phyloP scores from a whole-genome alignment of 352 stramenopile genomes.

The Phytophthora nicotianae region DNA sequence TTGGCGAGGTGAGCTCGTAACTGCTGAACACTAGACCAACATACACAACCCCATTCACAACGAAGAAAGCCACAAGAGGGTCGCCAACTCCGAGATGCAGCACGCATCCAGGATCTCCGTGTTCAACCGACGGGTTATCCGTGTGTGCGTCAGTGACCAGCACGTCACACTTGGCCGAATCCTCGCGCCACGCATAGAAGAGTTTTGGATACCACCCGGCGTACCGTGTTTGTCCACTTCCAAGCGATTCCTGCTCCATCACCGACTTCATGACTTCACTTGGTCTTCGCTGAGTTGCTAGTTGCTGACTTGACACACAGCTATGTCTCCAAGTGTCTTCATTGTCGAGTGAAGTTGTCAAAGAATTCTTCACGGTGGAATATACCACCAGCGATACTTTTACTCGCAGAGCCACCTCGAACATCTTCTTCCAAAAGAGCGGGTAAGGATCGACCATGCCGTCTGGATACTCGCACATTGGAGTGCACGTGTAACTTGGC shows the following conservation, averaged over 20 bases:
- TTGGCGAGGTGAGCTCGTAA: constrained; percentile 17
- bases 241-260: constrained; percentile 17
- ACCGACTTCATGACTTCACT: constrained; percentile 27
- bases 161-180: constrained; percentile 19
- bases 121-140: not conserved
- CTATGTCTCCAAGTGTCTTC: constrained; percentile 19
- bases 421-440: constrained; percentile 27
- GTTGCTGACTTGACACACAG: constrained; percentile 6
- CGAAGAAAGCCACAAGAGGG: constrained; percentile 3
- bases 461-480: constrained; percentile 12
- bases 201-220: constrained; percentile 17
- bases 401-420: constrained; percentile 12
- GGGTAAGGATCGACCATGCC: constrained; percentile 28
- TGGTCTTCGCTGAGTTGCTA: constrained; percentile 11
- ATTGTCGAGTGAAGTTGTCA: constrained; percentile 20
- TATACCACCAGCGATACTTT: constrained; percentile 3
- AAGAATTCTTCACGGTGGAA: not conserved
- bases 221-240: constrained; percentile 8
- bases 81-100: constrained; percentile 13
- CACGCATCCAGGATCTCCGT: not conserved
- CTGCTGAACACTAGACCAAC: constrained; percentile 21
- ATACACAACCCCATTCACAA: constrained; percentile 15
- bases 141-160: constrained; percentile 4
- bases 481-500: constrained; percentile 22
- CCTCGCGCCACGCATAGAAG: constrained; percentile 5